These are phyloP conservation scores for Boletus patriciae DNA, from an alignment of 768 basidiomycete species.

Conservation along the genomic window DNA sequence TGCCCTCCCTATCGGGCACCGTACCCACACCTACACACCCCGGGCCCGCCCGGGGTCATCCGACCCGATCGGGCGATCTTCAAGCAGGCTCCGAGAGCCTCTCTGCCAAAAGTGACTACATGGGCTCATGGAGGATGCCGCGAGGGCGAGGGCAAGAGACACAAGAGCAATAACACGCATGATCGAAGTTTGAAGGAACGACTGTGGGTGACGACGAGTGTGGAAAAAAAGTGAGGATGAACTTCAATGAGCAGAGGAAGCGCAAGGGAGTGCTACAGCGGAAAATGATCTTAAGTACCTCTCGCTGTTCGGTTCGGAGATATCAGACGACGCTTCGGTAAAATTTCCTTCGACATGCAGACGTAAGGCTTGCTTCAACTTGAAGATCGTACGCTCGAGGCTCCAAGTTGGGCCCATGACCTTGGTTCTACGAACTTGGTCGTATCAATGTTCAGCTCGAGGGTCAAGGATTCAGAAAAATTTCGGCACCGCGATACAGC, in stretches of 20 bases:
- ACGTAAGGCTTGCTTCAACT: too few relatives aligned
- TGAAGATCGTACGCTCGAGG: background rate
- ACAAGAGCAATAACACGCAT: slow-evolving; percentile 14
- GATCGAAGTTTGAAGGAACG: background rate
- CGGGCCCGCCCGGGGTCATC: too few relatives aligned
- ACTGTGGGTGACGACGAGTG: slow-evolving; percentile 7
- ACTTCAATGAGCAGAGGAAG: background rate
- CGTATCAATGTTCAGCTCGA: background rate
- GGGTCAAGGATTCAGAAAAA: background rate
- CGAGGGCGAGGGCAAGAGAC: slow-evolving; percentile 10
- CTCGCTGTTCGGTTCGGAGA: too few relatives aligned
- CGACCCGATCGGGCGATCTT: too few relatives aligned
- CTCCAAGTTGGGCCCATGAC: background rate
- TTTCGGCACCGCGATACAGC: background rate
- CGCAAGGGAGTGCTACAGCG: background rate
- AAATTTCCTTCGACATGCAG: background rate
- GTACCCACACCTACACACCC: too few relatives aligned
- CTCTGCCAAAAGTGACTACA: too few relatives aligned
- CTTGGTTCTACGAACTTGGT: background rate
- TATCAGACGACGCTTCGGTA: background rate
- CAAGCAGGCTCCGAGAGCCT: too few relatives aligned
- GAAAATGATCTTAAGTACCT: background rate
- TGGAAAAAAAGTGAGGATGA: background rate
- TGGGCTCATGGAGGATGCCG: slow-evolving; percentile 6
- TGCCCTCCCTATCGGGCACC: too few relatives aligned